These are phyloP conservation scores for Colletotrichum nymphaeae DNA, from an alignment of 2,329 filamentous ascomycete genomes.

Conservation along the genomic window DNA sequence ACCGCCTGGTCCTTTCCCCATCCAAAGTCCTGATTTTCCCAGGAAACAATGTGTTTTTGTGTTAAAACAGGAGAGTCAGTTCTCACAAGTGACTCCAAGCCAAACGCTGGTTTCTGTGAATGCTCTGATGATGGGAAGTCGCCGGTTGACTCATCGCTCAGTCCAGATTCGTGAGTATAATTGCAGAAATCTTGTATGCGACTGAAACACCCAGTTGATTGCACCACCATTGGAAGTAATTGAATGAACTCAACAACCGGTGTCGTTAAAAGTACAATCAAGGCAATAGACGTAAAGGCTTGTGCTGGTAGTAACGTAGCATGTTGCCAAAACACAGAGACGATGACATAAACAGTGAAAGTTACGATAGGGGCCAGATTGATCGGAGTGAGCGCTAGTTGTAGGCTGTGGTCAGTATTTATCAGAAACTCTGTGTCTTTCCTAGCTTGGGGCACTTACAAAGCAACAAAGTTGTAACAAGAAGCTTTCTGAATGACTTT, in stretches of 20 bases:
- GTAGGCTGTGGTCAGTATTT: neutral
- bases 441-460: constrained; percentile 33
- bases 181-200: constrained; percentile 41
- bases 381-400: constrained; percentile 35
- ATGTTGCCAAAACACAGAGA: constrained; percentile 39
- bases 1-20: constrained; percentile 10
- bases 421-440: no score
- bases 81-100: neutral
- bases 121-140: no score
- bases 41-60: neutral
- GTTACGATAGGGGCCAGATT: constrained; percentile 41
- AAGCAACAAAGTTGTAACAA: constrained; percentile 38
- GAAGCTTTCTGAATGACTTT: constrained; percentile 40
- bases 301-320: constrained; percentile 38
- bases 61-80: no score
- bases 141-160: no score
- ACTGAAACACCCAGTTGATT: constrained; percentile 36
- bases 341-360: constrained; percentile 42
- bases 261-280: constrained; percentile 37
- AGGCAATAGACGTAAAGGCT: constrained; percentile 38
- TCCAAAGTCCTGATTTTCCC: neutral
- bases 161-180: neutral
- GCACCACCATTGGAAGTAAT: constrained; percentile 36
- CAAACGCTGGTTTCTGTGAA: neutral
- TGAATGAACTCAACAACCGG: constrained; percentile 40